Evolutionary conservation across 2,329 filamentous ascomycete genomes (phyloP).

Genomic region (Aureobasidium uvarum): DNA sequence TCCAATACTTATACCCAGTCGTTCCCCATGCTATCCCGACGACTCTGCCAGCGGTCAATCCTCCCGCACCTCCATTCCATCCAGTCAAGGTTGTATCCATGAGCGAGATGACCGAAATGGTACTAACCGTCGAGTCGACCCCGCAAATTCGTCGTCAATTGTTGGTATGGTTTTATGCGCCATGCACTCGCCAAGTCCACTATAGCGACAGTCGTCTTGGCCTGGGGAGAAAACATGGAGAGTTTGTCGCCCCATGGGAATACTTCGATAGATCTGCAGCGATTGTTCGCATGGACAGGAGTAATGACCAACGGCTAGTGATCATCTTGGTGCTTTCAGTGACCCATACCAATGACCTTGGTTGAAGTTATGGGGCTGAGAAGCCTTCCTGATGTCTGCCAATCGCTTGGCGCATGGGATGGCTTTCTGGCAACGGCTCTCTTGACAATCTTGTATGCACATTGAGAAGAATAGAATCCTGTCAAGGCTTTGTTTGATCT

Average conservation of each 20-base stretch:
- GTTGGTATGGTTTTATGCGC: background rate
- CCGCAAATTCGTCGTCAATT: background rate
- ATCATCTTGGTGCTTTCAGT: background rate
- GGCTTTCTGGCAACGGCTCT: constrained; percentile 6
- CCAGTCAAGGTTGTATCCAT: background rate
- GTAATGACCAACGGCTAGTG: background rate
- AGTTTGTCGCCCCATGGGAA: background rate
- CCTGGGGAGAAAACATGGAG: background rate
- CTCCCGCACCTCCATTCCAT: background rate
- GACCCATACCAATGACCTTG: background rate
- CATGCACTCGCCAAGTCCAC: constrained; percentile 13
- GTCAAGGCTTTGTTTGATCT: background rate
- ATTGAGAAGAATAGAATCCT: background rate
- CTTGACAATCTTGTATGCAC: background rate
- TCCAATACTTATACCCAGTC: background rate
- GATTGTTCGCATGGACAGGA: too few relatives aligned
- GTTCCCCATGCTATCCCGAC: background rate
- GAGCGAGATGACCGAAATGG: background rate
- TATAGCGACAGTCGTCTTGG: background rate
- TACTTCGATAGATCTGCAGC: background rate
- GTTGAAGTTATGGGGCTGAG: background rate
- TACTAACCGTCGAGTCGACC: background rate
- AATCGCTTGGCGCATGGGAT: background rate
- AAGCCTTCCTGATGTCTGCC: background rate
- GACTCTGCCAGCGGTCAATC: background rate